Evolutionary conservation across 192 early-diverging fungal genomes (phyloP), one percentile per base, ranked within the genome.

Genomic region (Linnemannia zychae): DNA sequence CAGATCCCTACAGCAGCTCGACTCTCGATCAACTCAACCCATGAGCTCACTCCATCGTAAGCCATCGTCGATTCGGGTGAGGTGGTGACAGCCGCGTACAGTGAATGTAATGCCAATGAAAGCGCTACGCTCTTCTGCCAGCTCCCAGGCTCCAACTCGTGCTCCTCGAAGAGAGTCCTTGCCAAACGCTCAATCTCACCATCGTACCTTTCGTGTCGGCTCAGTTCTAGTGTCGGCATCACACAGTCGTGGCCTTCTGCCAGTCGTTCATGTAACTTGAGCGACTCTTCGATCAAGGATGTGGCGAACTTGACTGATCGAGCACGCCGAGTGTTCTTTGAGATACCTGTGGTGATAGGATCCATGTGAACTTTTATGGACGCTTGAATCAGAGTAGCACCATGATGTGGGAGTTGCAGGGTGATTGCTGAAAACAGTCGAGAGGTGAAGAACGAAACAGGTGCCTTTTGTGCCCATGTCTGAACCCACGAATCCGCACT

Each of bases 91-190:
- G 63, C 46, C 24, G 72, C 7, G 33, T 85, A 85, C 0, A 85
- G 67, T n/a, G 83, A 76, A 31, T 85, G 83, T 13, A 85, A 44
- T 11, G 70, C 74, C 12, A 79, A 65, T 7, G 36, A 63, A n/a
- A 85, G 46, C 1, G 49, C 69, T 3, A 65, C 53, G 11, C 48
- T 68, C 48, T 49, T 73, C 13, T 46, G n/a, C 57, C 57, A 63
- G 22, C 57, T 22, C 37, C 17, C 31, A 20, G 6, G 49, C 9
- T 20, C 31, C 50, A 33, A 40, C 16, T 63, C 34, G 15, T 44
- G n/a, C 11, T 36, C 47, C 49, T 46, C 20, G 22, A 77, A 46
- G 3, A 83, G 16, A 34, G 3, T 17, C 38, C 17, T 28, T 0
- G 81, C 81, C 66, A 83, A 69, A 22, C 69, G 17, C 31, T 74